phyloP scores from a whole-genome alignment of 1,284 basidiomycete genomes.

The Tetrapyrgos nigripes region DNA sequence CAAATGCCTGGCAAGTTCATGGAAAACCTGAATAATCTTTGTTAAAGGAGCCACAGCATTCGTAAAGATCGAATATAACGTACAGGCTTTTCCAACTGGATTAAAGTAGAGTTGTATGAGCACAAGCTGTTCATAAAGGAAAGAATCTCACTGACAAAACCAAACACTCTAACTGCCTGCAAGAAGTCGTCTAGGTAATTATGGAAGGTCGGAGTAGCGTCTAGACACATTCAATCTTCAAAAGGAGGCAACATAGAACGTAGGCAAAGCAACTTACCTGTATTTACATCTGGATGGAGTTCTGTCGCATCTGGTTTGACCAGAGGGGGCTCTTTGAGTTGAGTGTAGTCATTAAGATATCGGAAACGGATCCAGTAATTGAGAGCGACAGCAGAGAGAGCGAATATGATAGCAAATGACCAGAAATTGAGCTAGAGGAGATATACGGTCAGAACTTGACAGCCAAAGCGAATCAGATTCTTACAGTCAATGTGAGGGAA shows the following conservation, averaged over 20 bases:
- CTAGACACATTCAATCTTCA: constrained; percentile 35
- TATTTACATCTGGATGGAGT: constrained; percentile 88
- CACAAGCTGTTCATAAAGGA: background rate
- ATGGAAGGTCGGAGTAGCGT: constrained; percentile 82
- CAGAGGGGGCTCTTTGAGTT: constrained; percentile 86
- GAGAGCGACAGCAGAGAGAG: constrained; percentile 66
- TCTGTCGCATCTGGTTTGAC: constrained; percentile 80
- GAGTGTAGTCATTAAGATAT: constrained; percentile 79
- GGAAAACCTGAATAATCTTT: constrained; percentile 73
- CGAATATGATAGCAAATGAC: constrained; percentile 82
- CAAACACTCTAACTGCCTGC: constrained; percentile 93
- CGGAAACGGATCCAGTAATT: constrained; percentile 88
- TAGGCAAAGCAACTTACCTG: constrained; percentile 39
- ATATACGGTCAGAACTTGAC: constrained; percentile 6
- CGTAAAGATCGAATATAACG: constrained; percentile 28
- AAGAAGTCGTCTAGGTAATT: constrained; percentile 96
- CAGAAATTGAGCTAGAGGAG: constrained; percentile 81
- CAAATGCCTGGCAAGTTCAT: constrained; percentile 91
- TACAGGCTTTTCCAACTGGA: constrained; percentile 87
- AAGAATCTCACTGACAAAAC: constrained; percentile 61
- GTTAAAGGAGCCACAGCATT: background rate
- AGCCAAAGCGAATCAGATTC: constrained; percentile 25
- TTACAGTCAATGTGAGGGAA: constrained; percentile 85
- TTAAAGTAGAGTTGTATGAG: background rate
- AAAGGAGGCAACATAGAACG: background rate